Conservation (phyloP, 768 basidiomycete genomes). For the Boletus insuetus region DNA sequence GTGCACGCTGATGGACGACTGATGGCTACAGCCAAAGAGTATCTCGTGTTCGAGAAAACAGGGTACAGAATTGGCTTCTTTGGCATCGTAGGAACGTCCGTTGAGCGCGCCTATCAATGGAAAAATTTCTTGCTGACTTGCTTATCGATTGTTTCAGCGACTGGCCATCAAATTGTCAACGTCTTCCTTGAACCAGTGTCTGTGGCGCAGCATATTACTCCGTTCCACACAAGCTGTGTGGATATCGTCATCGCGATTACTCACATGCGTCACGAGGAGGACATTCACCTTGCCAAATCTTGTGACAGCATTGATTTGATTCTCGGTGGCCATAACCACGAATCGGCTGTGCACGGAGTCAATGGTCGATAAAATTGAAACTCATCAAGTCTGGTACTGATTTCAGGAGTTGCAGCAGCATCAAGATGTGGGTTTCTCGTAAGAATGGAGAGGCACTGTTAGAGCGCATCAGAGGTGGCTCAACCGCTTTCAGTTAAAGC, state of each 20-base stretch:
- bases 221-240: background rate
- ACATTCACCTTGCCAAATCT: background rate
- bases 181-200: constrained; percentile 9
- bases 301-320: constrained; percentile 8
- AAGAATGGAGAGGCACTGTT: background rate
- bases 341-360: constrained; percentile 7
- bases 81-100: constrained; percentile 12
- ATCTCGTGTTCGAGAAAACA: constrained; percentile 6
- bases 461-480: background rate
- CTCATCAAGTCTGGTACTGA: constrained; percentile 4
- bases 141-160: background rate
- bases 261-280: constrained; percentile 13
- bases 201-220: constrained; percentile 7
- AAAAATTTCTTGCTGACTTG: background rate
- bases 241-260: constrained; percentile 10
- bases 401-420: constrained; percentile 2
- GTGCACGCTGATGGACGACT: constrained; percentile 2
- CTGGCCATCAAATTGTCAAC: constrained; percentile 7
- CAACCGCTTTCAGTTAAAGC: background rate
- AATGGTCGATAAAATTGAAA: constrained; percentile 1
- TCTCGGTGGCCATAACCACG: constrained; percentile 10
- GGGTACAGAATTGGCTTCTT: constrained; percentile 4
- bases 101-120: background rate
- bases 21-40: constrained; percentile 4
- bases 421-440: constrained; percentile 2